phyloP scores from a whole-genome alignment of 306 rosid genomes.

The Cicer arietinum region DNA sequence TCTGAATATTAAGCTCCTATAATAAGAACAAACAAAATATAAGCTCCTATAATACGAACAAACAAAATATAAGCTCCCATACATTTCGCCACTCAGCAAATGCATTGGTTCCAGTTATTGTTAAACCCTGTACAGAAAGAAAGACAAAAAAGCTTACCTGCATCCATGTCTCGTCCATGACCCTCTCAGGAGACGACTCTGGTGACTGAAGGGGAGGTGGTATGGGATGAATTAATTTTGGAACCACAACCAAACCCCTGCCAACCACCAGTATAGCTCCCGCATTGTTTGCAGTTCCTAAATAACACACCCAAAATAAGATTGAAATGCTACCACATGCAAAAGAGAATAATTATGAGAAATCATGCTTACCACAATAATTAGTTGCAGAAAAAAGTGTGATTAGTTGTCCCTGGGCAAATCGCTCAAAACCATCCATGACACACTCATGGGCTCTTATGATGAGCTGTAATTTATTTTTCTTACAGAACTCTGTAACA shows the following conservation, averaged over 20 bases:
- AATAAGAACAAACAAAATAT: conserved; percentile 40
- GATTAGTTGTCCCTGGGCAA: conserved; percentile 98
- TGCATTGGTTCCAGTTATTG: background rate
- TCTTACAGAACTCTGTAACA: conserved; percentile 94
- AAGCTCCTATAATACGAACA: conserved; percentile 53
- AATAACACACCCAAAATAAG: conserved; percentile 41
- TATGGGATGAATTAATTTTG: conserved; percentile 93
- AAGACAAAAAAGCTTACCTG: conserved; percentile 60
- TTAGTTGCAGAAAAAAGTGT: conserved; percentile 99
- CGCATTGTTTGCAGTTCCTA: conserved; percentile 99
- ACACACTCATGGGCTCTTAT: conserved; percentile 99
- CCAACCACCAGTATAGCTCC: conserved; percentile 98
- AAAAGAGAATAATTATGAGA: conserved; percentile 10
- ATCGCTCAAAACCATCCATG: conserved; percentile 99
- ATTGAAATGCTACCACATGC: conserved; percentile 40
- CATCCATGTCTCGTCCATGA: conserved; percentile 93
- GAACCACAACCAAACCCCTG: conserved; percentile 99
- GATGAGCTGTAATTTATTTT: conserved; percentile 91
- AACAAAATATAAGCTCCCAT: conserved; percentile 57
- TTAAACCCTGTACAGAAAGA: conserved; percentile 11
- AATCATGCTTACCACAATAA: conserved; percentile 80
- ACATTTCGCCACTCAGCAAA: conserved; percentile 1
- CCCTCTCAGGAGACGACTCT: conserved; percentile 95
- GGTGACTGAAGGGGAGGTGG: conserved; percentile 99
- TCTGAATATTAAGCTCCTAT: conserved; percentile 95